phyloP scores from a whole-genome alignment of 345 rosid genomes.

The Acer saccharum region DNA sequence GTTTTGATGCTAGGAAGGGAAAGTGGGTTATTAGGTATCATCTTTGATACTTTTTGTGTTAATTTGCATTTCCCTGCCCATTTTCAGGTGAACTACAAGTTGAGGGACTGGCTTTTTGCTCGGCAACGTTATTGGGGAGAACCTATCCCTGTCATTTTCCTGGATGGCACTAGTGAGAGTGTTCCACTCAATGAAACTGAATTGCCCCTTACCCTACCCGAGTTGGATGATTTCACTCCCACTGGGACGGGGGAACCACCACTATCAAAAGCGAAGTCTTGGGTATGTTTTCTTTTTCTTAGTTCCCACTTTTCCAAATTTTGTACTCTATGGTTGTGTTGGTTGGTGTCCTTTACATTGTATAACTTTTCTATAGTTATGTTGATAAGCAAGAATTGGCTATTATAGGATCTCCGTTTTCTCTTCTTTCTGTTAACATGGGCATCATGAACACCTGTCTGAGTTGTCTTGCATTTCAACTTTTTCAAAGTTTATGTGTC shows the following conservation, averaged over 20 bases:
- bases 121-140: slow-evolving; percentile 99
- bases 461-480: not conserved
- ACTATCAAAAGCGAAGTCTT: slow-evolving; percentile 71
- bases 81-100: slow-evolving; percentile 82
- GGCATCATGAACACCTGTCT: not conserved
- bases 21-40: not conserved
- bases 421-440: not conserved
- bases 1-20: not conserved
- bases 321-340: not conserved
- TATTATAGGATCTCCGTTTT: not conserved
- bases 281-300: slow-evolving; percentile 52
- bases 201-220: slow-evolving; percentile 84
- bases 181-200: slow-evolving; percentile 72
- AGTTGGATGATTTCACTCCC: slow-evolving; percentile 91
- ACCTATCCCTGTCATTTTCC: slow-evolving; percentile 84
- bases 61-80: slow-evolving; percentile 1
- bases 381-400: not conserved
- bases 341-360: not conserved
- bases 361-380: not conserved
- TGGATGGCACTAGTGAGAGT: slow-evolving; percentile 66
- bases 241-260: slow-evolving; percentile 96
- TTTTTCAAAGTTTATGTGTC: not conserved
- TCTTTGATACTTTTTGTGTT: not conserved
- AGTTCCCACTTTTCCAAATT: not conserved
- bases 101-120: slow-evolving; percentile 99